Conservation (phyloP, 2,329 filamentous ascomycete species). For the Colletotrichum spinosum region DNA sequence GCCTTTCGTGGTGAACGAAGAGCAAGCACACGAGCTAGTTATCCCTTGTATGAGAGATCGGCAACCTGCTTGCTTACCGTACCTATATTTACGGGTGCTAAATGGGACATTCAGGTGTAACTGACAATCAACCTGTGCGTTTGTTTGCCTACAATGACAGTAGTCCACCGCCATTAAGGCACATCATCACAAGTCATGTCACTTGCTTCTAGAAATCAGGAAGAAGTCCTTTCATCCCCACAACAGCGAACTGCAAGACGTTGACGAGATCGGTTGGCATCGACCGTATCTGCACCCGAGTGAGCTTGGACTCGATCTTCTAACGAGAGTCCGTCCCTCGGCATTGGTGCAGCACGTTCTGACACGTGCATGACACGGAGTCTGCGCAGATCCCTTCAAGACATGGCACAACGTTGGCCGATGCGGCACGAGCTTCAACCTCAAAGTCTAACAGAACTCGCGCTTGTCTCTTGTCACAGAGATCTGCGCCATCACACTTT, state of each 20-base stretch:
- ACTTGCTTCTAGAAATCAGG: background rate
- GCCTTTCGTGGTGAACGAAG: slow-evolving; percentile 62
- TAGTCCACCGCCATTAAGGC: no score
- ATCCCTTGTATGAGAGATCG: background rate
- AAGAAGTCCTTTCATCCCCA: no score
- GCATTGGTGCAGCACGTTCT: background rate
- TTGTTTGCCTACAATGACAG: no score
- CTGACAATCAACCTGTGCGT: no score
- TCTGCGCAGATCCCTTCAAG: slow-evolving; percentile 2
- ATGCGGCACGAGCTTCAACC: no score
- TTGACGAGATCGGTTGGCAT: no score
- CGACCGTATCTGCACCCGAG: no score
- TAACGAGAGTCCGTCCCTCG: background rate
- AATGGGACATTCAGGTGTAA: no score
- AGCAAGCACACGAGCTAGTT: background rate
- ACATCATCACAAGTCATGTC: background rate
- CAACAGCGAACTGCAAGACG: no score
- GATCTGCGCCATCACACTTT: no score
- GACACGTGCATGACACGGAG: slow-evolving; percentile 24
- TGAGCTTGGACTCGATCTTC: background rate
- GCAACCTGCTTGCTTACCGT: background rate
- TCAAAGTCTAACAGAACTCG: no score
- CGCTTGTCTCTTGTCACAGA: no score
- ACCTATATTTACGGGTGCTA: background rate
- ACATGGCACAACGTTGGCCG: background rate